phyloP scores from a whole-genome alignment of 2,329 filamentous ascomycete species.

The Bipolaris oryzae region DNA sequence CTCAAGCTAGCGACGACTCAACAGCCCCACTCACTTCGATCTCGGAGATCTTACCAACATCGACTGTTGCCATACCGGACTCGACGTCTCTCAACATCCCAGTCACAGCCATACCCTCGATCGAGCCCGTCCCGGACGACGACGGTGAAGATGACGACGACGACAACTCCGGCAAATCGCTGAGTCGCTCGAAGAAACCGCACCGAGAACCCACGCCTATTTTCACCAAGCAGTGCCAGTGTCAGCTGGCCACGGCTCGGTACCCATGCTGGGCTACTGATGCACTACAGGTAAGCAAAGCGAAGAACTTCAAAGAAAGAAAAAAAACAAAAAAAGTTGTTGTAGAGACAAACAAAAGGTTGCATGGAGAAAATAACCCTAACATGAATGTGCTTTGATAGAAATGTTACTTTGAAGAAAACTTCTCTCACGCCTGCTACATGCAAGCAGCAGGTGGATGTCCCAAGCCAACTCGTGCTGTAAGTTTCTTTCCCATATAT shows the following conservation, averaged over 20 bases:
- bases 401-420: conserved; percentile 40
- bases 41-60: conserved; percentile 14
- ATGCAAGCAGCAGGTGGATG: conserved; percentile 36
- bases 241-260: conserved; percentile 27
- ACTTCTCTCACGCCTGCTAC: conserved; percentile 38
- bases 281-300: conserved; percentile 32
- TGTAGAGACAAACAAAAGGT: neutral
- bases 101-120: conserved; percentile 16
- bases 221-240: conserved; percentile 61
- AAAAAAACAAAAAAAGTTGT: neutral
- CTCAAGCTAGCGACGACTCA: conserved; percentile 10
- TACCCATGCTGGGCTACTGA: conserved; percentile 42
- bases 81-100: conserved; percentile 36
- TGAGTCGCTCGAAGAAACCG: conserved; percentile 50
- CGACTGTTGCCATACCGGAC: conserved; percentile 18
- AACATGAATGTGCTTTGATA: conserved; percentile 11
- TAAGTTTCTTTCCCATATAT: conserved; percentile 24
- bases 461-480: conserved; percentile 34
- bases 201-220: conserved; percentile 59
- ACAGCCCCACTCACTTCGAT: conserved; percentile 6
- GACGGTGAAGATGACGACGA: conserved; percentile 11
- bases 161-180: neutral
- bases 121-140: conserved; percentile 10
- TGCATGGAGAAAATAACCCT: neutral
- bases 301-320: neutral